Percentiles rank a stretch among this genome's conserved stretches.
Conservation (phyloP, 257 asterid genomes). For the Solanum clarkiae region DNA sequence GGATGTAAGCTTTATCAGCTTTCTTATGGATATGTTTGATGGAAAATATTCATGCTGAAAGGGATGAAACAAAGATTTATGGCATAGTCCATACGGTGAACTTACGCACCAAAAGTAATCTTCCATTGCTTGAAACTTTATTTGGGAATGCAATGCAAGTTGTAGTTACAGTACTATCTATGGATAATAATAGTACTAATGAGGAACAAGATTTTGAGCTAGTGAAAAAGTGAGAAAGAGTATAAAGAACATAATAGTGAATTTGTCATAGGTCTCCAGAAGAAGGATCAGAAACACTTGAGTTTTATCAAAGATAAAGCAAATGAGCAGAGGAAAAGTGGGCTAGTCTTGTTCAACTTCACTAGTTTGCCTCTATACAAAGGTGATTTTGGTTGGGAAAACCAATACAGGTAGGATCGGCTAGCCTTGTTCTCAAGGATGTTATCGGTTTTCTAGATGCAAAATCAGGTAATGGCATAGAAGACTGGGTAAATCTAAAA, state of each 20-base stretch:
- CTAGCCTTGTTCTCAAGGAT: slow-evolving; percentile 17
- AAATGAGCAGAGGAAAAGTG: slow-evolving; percentile 2
- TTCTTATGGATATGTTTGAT: slow-evolving; percentile 32
- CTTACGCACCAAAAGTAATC: neutral
- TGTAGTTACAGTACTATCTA: neutral
- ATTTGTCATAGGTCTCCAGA: neutral
- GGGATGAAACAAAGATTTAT: neutral
- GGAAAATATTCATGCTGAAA: neutral
- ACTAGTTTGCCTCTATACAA: slow-evolving; percentile 38
- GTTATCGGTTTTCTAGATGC: slow-evolving; percentile 19
- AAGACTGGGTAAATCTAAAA: slow-evolving; percentile 26
- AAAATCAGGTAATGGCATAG: slow-evolving; percentile 26
- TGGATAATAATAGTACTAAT: neutral
- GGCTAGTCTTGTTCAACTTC: slow-evolving; percentile 18
- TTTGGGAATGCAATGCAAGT: neutral
- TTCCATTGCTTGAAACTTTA: neutral
- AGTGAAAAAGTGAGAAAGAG: neutral
- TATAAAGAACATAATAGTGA: neutral
- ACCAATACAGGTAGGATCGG: slow-evolving; percentile 31
- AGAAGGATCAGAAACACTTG: slow-evolving; percentile 11
- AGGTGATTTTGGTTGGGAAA: slow-evolving; percentile 4
- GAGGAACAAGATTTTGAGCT: neutral
- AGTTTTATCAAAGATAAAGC: slow-evolving; percentile 4
- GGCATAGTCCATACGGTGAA: neutral
- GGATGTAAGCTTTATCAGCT: slow-evolving; percentile 32